phyloP scores from a whole-genome alignment of 163 green algal genomes.

The Chlamydomonas reinhardtii region DNA sequence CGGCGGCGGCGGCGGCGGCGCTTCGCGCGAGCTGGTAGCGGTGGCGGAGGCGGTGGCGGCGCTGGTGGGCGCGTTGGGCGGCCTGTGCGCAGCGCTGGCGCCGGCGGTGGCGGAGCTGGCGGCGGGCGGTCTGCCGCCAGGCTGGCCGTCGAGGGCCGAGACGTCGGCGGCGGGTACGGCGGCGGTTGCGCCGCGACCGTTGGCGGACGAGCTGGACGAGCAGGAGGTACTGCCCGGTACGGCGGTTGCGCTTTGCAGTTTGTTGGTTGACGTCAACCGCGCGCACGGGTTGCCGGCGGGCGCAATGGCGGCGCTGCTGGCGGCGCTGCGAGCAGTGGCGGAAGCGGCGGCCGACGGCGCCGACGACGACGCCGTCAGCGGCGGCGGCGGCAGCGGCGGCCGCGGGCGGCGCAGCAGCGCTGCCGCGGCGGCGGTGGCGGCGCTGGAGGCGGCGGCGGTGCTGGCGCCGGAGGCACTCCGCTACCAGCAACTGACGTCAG shows the following conservation, averaged over 20 bases:
- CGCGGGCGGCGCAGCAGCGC: background rate
- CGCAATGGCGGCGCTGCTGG: background rate
- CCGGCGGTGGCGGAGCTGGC: constrained; percentile 11
- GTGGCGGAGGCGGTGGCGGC: constrained; percentile 30
- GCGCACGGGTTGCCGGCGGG: constrained; percentile 24
- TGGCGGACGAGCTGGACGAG: constrained; percentile 36
- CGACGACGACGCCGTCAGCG: background rate
- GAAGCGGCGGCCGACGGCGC: background rate
- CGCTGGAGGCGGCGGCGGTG: constrained; percentile 15
- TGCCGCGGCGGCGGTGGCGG: background rate
- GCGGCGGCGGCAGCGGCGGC: background rate
- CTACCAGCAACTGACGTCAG: background rate
- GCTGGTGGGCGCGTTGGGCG: background rate
- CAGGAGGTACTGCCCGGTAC: constrained; percentile 22
- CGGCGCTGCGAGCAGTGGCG: background rate
- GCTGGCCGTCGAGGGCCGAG: background rate
- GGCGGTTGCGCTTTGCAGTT: constrained; percentile 9
- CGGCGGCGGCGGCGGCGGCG: background rate
- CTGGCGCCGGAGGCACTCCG: constrained; percentile 15
- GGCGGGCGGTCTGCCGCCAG: background rate
- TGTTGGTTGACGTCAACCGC: constrained; percentile 33
- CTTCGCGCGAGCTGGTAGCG: constrained; percentile 13
- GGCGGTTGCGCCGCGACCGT: constrained; percentile 2
- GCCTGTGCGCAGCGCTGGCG: constrained; percentile 26
- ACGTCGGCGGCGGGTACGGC: background rate